phyloP scores from a whole-genome alignment of 1,139 yeast species.

The Debaryomyces fabryi region DNA sequence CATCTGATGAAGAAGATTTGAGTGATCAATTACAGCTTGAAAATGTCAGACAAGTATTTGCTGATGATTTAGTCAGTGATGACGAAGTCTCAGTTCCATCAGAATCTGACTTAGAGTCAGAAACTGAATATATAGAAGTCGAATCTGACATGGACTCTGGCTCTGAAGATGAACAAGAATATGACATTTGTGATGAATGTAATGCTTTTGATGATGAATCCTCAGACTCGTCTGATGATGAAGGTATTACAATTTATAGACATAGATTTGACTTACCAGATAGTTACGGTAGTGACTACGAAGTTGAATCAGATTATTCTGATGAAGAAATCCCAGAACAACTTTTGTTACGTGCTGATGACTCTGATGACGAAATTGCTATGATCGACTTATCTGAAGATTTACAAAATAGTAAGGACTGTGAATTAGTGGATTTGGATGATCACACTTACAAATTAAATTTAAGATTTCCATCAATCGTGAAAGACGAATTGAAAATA shows the following conservation, averaged over 20 bases:
- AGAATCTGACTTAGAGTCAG: conserved; percentile 30
- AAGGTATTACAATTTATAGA: conserved; percentile 49
- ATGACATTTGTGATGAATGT: conserved; percentile 1
- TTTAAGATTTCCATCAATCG: conserved; percentile 48
- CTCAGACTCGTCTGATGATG: conserved; percentile 35
- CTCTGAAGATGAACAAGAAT: conserved; percentile 13
- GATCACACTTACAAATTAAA: conserved; percentile 45
- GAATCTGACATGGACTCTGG: conserved; percentile 27
- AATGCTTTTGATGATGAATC: conserved; percentile 18
- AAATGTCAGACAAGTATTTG: conserved; percentile 43
- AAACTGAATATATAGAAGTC: conserved; percentile 38
- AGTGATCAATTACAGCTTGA: conserved; percentile 42
- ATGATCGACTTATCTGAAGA: conserved; percentile 48
- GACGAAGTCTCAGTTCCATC: conserved; percentile 32
- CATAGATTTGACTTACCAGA: conserved; percentile 46
- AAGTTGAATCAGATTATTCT: conserved; percentile 34
- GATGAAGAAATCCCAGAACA: conserved; percentile 36
- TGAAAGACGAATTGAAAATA: conserved; percentile 46
- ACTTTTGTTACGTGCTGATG: conserved; percentile 29
- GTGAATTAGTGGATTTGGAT: conserved; percentile 45
- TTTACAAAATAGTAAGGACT: conserved; percentile 48
- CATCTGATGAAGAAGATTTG: conserved; percentile 37
- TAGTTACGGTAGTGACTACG: conserved; percentile 29
- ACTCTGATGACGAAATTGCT: conserved; percentile 41
- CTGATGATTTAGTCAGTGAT: conserved; percentile 38